phyloP scores from a whole-genome alignment of 768 basidiomycete genomes.

The Suillus subaureus region DNA sequence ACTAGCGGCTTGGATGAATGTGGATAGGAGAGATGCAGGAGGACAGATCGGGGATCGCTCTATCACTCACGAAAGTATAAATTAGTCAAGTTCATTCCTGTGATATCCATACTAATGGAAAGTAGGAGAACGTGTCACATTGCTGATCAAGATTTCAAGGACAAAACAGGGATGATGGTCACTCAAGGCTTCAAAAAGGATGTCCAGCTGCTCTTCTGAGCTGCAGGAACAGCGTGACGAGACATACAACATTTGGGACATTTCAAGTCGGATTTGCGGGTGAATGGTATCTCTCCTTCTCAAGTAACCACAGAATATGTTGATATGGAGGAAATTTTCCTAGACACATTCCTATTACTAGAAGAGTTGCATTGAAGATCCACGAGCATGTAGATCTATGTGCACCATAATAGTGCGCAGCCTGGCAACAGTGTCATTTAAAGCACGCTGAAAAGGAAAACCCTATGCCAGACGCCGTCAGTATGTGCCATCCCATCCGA shows the following conservation, averaged over 20 bases:
- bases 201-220: constrained; percentile 78
- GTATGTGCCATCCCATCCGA: background rate
- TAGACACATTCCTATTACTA: background rate
- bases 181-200: constrained; percentile 89
- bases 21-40: too few species aligned
- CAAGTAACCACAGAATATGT: background rate
- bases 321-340: background rate
- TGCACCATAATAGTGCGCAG: background rate
- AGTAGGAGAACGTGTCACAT: background rate
- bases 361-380: background rate
- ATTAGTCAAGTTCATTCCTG: background rate
- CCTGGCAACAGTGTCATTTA: background rate
- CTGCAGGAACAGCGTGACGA: constrained; percentile 68
- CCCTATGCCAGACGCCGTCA: background rate
- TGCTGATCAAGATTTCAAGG: constrained; percentile 1
- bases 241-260: constrained; percentile 28
- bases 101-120: background rate
- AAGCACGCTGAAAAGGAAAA: background rate
- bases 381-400: background rate
- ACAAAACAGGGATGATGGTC: background rate
- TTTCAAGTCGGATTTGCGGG: constrained; percentile 24
- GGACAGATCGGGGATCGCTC: background rate
- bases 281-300: too few species aligned
- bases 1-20: too few species aligned
- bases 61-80: background rate